Conservation (phyloP, 2,329 filamentous ascomycete species). For the Cercospora nicotianae region DNA sequence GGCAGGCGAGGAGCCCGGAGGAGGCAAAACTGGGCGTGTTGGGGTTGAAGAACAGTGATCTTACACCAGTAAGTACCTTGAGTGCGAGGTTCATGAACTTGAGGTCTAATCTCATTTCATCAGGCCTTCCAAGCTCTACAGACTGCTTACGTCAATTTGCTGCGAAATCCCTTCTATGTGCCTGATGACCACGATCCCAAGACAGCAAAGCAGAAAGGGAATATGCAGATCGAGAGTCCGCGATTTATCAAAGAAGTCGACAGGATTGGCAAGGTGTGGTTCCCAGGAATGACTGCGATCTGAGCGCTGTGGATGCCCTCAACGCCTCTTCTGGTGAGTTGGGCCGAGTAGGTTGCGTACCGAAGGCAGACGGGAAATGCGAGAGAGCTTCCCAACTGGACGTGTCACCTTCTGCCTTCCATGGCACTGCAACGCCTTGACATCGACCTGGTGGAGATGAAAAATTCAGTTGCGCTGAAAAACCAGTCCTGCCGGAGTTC, state of each 20-base stretch:
- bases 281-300: constrained; percentile 56
- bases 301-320: not conserved
- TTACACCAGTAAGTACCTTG: constrained; percentile 66
- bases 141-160: constrained; percentile 80
- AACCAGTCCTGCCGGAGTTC: too few species aligned
- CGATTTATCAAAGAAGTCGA: constrained; percentile 80
- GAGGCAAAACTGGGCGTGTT: constrained; percentile 49
- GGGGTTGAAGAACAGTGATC: constrained; percentile 78
- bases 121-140: constrained; percentile 88
- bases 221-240: constrained; percentile 73
- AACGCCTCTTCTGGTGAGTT: not conserved
- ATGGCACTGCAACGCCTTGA: too few species aligned
- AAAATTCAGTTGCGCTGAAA: too few species aligned
- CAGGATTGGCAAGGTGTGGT: constrained; percentile 82
- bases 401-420: not conserved
- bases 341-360: not conserved
- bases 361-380: not conserved
- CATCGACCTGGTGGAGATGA: too few species aligned
- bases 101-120: not conserved
- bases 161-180: constrained; percentile 93
- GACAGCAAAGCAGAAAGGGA: constrained; percentile 46
- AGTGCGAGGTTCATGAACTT: not conserved
- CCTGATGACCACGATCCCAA: constrained; percentile 78
- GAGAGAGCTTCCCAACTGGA: too few species aligned
- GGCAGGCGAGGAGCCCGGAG: constrained; percentile 47